phyloP scores from a whole-genome alignment of 768 basidiomycete species.

The Russula sp. region DNA sequence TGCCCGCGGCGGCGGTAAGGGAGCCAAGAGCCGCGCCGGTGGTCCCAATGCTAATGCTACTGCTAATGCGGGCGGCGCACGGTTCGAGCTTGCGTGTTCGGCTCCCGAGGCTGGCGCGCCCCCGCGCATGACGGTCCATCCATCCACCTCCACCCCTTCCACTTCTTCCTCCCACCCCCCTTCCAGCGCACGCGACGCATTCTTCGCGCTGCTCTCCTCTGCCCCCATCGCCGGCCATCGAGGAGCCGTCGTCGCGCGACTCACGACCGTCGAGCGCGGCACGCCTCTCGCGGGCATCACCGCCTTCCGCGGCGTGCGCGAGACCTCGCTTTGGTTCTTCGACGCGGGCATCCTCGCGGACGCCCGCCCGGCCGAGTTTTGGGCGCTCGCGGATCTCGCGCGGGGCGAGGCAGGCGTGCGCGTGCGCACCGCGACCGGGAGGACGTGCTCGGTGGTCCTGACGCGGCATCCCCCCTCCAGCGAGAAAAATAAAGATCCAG shows the following conservation, averaged over 20 bases:
- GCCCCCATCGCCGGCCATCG: neutral
- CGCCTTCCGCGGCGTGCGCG: conserved; percentile 66
- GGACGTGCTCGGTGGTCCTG: conserved; percentile 59
- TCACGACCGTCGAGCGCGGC: conserved; percentile 12
- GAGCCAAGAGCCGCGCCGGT: neutral
- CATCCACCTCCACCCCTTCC: conserved; percentile 30
- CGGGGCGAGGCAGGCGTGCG: conserved; percentile 38
- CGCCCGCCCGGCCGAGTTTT: conserved; percentile 73
- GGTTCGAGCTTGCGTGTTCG: conserved; percentile 18
- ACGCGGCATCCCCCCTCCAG: conserved; percentile 30
- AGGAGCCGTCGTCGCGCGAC: neutral
- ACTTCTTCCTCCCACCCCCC: conserved; percentile 37
- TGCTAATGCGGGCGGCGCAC: conserved; percentile 9
- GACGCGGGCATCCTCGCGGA: conserved; percentile 65
- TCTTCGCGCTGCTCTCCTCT: conserved; percentile 9
- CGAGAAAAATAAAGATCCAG: conserved; percentile 21
- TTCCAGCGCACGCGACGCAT: conserved; percentile 2
- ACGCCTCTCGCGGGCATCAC: conserved; percentile 54
- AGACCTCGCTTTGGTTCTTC: conserved; percentile 69
- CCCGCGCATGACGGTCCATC: conserved; percentile 41
- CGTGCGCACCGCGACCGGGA: conserved; percentile 56
- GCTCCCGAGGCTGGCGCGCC: conserved; percentile 25
- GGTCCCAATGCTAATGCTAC: too few relatives aligned
- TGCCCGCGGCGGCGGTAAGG: conserved; percentile 30
- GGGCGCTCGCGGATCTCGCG: conserved; percentile 56